phyloP scores from a whole-genome alignment of 2,329 filamentous ascomycete species.

The Nigrospora sphaerica region DNA sequence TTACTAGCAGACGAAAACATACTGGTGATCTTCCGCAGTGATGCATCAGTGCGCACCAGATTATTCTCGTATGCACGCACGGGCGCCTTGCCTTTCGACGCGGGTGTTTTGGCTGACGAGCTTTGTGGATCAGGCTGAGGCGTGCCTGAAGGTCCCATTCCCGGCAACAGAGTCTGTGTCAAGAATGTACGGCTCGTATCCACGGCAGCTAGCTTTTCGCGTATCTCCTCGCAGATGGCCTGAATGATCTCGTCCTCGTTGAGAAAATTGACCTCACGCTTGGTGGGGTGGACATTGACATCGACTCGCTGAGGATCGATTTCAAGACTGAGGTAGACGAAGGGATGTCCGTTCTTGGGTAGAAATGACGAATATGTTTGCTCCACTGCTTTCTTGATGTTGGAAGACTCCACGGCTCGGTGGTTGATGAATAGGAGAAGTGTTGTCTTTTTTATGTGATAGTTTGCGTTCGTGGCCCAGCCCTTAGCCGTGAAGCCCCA shows the following conservation, averaged over 20 bases:
- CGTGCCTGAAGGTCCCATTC: conserved; percentile 33
- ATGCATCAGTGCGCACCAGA: conserved; percentile 82
- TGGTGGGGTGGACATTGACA: conserved; percentile 96
- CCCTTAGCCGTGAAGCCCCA: conserved; percentile 81
- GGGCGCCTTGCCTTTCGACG: conserved; percentile 29
- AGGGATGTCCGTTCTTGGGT: conserved; percentile 90
- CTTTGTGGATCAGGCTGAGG: conserved; percentile 18
- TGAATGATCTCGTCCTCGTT: conserved; percentile 97
- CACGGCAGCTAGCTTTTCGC: conserved; percentile 71
- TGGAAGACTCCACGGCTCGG: conserved; percentile 81
- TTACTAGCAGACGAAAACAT: conserved; percentile 66
- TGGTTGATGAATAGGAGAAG: conserved; percentile 95
- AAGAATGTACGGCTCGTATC: conserved; percentile 92
- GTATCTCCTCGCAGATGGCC: conserved; percentile 72
- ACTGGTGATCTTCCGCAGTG: conserved; percentile 87
- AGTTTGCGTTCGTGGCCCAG: conserved; percentile 87
- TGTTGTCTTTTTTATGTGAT: conserved; percentile 82
- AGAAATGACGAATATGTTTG: conserved; percentile 83
- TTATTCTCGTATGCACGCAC: conserved; percentile 73
- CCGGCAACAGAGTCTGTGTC: conserved; percentile 83
- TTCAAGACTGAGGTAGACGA: conserved; percentile 84
- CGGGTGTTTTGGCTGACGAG: conserved; percentile 23
- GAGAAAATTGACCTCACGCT: conserved; percentile 92
- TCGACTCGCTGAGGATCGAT: conserved; percentile 90
- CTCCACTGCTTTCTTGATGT: conserved; percentile 84